Base-by-base conservation (phyloP, 2,329 filamentous ascomycete species). In the Apiospora rasikravindrae region DNA sequence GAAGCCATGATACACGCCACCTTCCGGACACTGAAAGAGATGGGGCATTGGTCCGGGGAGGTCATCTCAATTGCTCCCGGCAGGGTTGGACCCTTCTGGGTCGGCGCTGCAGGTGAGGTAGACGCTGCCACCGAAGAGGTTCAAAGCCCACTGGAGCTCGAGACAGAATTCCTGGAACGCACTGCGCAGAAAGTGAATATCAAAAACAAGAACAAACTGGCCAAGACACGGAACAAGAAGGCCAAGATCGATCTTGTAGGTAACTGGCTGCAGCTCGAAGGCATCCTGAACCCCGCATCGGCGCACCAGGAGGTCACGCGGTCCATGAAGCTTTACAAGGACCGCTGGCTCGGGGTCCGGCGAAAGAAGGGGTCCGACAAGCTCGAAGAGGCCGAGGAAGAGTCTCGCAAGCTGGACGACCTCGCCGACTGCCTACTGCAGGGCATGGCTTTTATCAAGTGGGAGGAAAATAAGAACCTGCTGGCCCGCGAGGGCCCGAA, bases 1-100 rank as follows among this genome's bases (percentile, higher is more conserved):
- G 94, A 97, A 80, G 90, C 90, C 4, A 96, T 96, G 90, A 82
- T 97, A 0, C 93, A 95, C 84, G 92, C 92, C 11, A 86, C 91
- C 16, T 81, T 96, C 49, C 85, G 87, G 69, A 88, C 91, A 0
- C 78, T 94, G 67, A 82, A 82, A 66, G 80, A 82, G 24, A 80
- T 87, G 68, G 83, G 82, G 0, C 72, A 79, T 2, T 86, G 84
- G 84, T 74, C 78, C 24, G 84, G 84, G n/a, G 76, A 77, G 1
- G 83, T 91, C 0, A 76, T 85, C 14, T 84, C 88, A 8, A 82
- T 92, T 64, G 81, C 83, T 67, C 90, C 91, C 10, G 82, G 81
- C 37, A 82, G 86, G 29, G 89, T 92, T 2, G 86, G 86, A 2
- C 81, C 83, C 16, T 92, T 89, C 76, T 90, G 89, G 74, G 69